A percentile compares a stretch with the other conserved stretches of the same genome.
These are phyloP conservation scores for Eucalyptus victrix DNA, from an alignment of 345 rosid species.

Conservation along the genomic window DNA sequence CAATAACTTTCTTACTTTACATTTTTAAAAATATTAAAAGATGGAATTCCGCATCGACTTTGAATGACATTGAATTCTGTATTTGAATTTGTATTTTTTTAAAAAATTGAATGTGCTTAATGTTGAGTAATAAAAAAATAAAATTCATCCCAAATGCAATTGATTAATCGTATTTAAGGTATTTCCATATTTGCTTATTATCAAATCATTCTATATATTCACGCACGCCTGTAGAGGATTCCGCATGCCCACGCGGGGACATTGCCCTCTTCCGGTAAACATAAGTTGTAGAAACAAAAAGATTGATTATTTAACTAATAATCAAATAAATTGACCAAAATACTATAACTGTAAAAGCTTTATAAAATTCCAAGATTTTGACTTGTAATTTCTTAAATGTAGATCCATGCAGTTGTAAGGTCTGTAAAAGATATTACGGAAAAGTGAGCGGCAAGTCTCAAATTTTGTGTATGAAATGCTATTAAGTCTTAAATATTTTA, in stretches of 20 bases:
- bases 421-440: not conserved
- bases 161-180: not conserved
- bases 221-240: no score
- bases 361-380: not conserved
- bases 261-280: not conserved
- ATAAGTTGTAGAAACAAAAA: not conserved
- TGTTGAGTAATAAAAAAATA: not conserved
- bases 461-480: not conserved
- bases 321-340: not conserved
- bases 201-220: no score
- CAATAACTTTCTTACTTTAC: no score
- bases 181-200: no score
- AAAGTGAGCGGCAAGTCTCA: not conserved
- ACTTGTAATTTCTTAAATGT: not conserved
- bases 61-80: not conserved
- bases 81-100: no score
- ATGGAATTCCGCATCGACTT: not conserved
- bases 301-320: not conserved
- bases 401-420: not conserved
- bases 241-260: not conserved
- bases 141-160: not conserved
- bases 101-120: not conserved
- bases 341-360: not conserved
- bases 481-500: not conserved
- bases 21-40: no score